These are phyloP conservation scores for Blastobotrys capitulatus DNA, from an alignment of 1,139 yeast genomes.

Conservation along the genomic window DNA sequence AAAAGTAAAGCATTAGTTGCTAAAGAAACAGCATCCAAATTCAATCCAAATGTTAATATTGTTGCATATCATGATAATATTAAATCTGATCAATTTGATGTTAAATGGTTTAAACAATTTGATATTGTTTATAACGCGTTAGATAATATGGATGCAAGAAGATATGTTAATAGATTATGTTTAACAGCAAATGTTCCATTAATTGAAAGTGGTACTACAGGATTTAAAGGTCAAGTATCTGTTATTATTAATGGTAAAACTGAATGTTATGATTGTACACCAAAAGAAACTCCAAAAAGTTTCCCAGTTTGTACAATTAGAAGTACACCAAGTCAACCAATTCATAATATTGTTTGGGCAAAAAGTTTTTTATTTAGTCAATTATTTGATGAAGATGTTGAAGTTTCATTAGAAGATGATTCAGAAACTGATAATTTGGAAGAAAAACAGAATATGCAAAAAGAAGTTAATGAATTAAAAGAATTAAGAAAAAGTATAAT, in stretches of 20 bases:
- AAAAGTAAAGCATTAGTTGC: slow-evolving; percentile 79
- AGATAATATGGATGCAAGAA: slow-evolving; percentile 88
- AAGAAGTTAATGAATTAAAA: slow-evolving; percentile 71
- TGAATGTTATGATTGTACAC: slow-evolving; percentile 91
- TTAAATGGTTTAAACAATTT: slow-evolving; percentile 78
- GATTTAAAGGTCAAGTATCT: slow-evolving; percentile 88
- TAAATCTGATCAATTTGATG: slow-evolving; percentile 65
- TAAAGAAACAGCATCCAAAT: slow-evolving; percentile 68
- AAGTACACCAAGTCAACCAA: slow-evolving; percentile 93
- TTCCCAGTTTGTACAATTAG: slow-evolving; percentile 96
- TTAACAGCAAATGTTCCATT: slow-evolving; percentile 68
- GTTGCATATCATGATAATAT: slow-evolving; percentile 85
- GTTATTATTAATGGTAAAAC: slow-evolving; percentile 79
- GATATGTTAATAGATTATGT: slow-evolving; percentile 81
- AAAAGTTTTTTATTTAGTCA: slow-evolving; percentile 83
- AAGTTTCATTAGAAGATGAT: slow-evolving; percentile 38
- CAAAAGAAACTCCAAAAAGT: slow-evolving; percentile 81
- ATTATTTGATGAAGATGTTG: slow-evolving; percentile 51
- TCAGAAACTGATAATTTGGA: slow-evolving; percentile 39
- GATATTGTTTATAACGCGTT: slow-evolving; percentile 82
- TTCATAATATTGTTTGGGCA: slow-evolving; percentile 97
- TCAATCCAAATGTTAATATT: slow-evolving; percentile 69
- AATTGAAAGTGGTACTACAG: slow-evolving; percentile 94
- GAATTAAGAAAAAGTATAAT: slow-evolving; percentile 50
- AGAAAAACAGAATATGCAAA: slow-evolving; percentile 62